Base-by-base conservation (phyloP, 495 filamentous ascomycete genomes). In the Podospora pseudocomata region DNA sequence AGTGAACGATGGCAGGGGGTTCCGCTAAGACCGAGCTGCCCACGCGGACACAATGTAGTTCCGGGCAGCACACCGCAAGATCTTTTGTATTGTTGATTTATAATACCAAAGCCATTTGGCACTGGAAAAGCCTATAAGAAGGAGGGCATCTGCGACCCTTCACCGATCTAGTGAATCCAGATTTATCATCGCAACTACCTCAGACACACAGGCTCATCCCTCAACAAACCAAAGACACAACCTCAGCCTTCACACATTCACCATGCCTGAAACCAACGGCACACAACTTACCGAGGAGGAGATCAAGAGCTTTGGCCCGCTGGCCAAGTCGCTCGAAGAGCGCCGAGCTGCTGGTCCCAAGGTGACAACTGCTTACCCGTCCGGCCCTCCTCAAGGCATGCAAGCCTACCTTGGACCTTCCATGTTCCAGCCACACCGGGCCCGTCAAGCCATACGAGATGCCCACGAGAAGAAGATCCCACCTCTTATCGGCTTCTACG, bases 391-490 rank as follows among this genome's bases (percentile, higher is more conserved):
- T 13, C 6, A 13, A 49, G 75, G 73, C 60, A 83, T 84, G 80
- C 65, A 66, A 49, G 73, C 72, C 32, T 84, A 83, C 66, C 68
- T 73, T 44, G 77, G 73, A 9, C 75, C 80, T 3, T 81, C 79
- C 13, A 74, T 84, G 23, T 77, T 78, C 67, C 82, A 84, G 67
- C 82, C 81, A 2, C 81, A 82, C 68, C 68, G 72, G 26, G 75
- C 74, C 16, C 80, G 82, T 26, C 75, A 81, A 66, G 81, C 82
- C 34, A 73, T 84, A 60, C 77, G 76, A 6, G 82, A 83, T 70
- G 80, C 81, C 32, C 73, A 82, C 69, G 73, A 73, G 27, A 80
- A 78, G 55, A 78, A 72, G 71, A 82, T 82, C 69, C 74, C 78
- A 5, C 74, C 77, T 5, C 56, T 84, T 9, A 62, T 80, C 20